phyloP scores from a whole-genome alignment of 2,329 filamentous ascomycete species.

The Hortaea werneckii region DNA sequence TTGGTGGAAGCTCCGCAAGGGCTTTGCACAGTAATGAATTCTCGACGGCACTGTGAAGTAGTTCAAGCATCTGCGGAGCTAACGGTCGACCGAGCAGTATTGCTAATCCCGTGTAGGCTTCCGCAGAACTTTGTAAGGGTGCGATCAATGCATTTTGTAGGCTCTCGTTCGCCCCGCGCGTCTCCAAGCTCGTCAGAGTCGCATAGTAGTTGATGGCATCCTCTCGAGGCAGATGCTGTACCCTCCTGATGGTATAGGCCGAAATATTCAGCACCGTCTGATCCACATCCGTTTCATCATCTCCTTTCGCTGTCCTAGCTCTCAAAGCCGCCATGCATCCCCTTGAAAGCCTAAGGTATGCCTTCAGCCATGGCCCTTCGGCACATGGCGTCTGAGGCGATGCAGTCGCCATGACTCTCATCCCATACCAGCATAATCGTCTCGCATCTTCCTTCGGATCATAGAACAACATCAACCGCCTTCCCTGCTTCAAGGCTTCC shows the following conservation, averaged over 20 bases:
- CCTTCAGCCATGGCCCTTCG: constrained; percentile 29
- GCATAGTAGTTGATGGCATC: constrained; percentile 23
- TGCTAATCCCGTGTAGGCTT: constrained; percentile 19
- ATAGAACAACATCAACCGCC: constrained; percentile 36
- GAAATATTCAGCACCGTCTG: constrained; percentile 17
- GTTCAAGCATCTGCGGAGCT: constrained; percentile 13
- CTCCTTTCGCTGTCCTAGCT: constrained; percentile 6
- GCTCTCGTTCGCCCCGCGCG: constrained; percentile 7
- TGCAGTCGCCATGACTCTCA: constrained; percentile 26
- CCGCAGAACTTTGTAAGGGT: constrained; percentile 15
- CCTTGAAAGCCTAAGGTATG: constrained; percentile 32
- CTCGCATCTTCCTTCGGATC: constrained; percentile 29
- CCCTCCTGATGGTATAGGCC: constrained; percentile 28
- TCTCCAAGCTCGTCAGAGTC: constrained; percentile 14
- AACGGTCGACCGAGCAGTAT: constrained; percentile 20
- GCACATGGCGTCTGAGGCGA: constrained; percentile 11
- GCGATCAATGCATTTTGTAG: constrained; percentile 23
- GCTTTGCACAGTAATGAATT: constrained; percentile 12
- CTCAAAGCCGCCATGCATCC: constrained; percentile 22
- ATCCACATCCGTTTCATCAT: constrained; percentile 12
- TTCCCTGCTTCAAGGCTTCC: constrained; percentile 31
- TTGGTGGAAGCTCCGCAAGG: constrained; percentile 3
- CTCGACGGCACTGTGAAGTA: constrained; percentile 17
- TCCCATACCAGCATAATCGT: constrained; percentile 31
- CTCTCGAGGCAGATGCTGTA: constrained; percentile 8